Evolutionary conservation across 768 basidiomycete genomes (phyloP), one percentile per base, ranked within the genome.

Genomic region (Baorangia bicolor): DNA sequence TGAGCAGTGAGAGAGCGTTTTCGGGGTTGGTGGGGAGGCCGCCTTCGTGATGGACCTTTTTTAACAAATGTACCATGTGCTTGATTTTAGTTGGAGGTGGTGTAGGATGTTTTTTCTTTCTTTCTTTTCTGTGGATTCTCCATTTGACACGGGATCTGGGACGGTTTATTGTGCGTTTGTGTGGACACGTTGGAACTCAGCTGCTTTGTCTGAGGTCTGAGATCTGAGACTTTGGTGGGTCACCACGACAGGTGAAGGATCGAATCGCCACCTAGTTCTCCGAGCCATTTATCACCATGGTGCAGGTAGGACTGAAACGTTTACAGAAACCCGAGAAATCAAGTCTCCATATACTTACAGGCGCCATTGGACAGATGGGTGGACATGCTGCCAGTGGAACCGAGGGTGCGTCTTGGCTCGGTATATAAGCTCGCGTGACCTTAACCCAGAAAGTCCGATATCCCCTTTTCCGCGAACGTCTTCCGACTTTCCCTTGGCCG

Each of bases 1-100:
- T 75, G 41, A 76, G 72, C 41, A 74, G 74, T 8, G 74, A 75
- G 57, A 56, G 64, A 8, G 64, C 65, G 13, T 63, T 71, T 58
- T 63, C 74, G 1, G 60, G 63, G 23, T 41, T 72, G 43, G 56
- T 56, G 9, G 59, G 70, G 33, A 40, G 62, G 41, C 56, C 64
- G 28, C 51, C 58, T 42, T 64, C 58, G 23, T 67, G 61, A 69
- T 10, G 5, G 25, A 27, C 23, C 7, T n/a, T 12, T 35, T 30
- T 23, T 25, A 30, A n/a, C 7, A 1, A 5, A 38, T 13, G 34
- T 52, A 27, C 4, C 2, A 2, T 45, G 28, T 64, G 56, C 58
- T 65, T 42, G 56, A 58, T 66, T 27, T 59, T 53, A 53, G 34
- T 49, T 35, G 38, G 21, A 20, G 12, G 47, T 47, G 14, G 47